A percentile compares a stretch with the other conserved stretches of the same genome.
Conservation (phyloP, 331 rosid species). For the Malus hybrid region DNA sequence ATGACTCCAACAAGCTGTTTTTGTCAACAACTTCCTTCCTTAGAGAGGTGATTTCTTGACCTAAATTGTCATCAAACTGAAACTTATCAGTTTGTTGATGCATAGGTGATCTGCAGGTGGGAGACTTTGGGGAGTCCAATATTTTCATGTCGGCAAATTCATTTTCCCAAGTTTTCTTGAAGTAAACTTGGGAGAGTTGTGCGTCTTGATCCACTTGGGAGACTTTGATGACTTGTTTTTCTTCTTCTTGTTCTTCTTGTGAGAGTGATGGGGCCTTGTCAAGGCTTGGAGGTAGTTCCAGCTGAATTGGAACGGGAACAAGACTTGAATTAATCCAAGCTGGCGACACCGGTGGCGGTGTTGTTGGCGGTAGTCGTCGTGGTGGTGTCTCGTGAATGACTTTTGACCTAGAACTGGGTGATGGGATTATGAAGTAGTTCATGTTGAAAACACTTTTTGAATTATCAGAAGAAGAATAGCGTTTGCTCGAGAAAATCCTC, state of each 20-base stretch:
- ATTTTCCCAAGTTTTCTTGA: conserved; percentile 52
- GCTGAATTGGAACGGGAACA: conserved; percentile 44
- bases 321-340: conserved; percentile 13
- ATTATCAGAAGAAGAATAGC: conserved; percentile 2
- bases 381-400: conserved; percentile 1
- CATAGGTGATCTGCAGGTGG: conserved; percentile 6
- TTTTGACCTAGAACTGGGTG: conserved; percentile 28
- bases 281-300: conserved; percentile 24
- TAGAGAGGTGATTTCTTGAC: conserved; percentile 28
- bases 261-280: not conserved
- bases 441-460: conserved; percentile 31
- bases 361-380: not conserved
- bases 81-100: conserved; percentile 20
- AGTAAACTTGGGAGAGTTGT: conserved; percentile 44
- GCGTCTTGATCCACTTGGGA: conserved; percentile 30
- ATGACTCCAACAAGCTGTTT: not conserved
- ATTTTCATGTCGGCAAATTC: conserved; percentile 82
- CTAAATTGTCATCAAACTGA: conserved; percentile 10
- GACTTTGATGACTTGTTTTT: not conserved
- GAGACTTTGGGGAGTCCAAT: conserved; percentile 56
- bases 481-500: conserved; percentile 17
- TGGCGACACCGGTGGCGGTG: not conserved
- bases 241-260: not conserved
- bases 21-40: conserved; percentile 28
- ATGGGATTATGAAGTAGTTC: conserved; percentile 47